A percentile compares a stretch with the other conserved stretches of the same genome.
phyloP scores from a whole-genome alignment of 371 early-diverging fungal genomes.

The Parasitella parasitica region DNA sequence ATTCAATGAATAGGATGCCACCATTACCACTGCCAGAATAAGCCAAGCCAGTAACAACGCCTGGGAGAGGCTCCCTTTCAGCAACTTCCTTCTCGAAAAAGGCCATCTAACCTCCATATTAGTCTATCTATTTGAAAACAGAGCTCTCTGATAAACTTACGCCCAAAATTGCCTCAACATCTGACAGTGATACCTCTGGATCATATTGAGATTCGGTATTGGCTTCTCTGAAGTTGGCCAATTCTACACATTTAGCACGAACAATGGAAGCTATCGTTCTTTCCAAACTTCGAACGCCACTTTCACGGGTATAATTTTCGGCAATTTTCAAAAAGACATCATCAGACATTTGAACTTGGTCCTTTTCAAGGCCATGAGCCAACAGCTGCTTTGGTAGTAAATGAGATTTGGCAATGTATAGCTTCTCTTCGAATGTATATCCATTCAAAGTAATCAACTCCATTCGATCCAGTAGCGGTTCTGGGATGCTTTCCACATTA shows the following conservation, averaged over 20 bases:
- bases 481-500: slow-evolving; percentile 73
- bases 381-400: slow-evolving; percentile 70
- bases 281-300: slow-evolving; percentile 80
- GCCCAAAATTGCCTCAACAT: slow-evolving; percentile 68
- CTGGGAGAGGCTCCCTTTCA: slow-evolving; percentile 65
- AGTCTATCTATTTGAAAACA: not conserved
- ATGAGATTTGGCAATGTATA: slow-evolving; percentile 52
- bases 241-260: slow-evolving; percentile 74
- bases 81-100: slow-evolving; percentile 64
- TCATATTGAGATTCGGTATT: slow-evolving; percentile 18
- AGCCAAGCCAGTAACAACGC: slow-evolving; percentile 84
- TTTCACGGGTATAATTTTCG: slow-evolving; percentile 80
- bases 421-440: slow-evolving; percentile 85
- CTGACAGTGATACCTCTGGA: slow-evolving; percentile 9
- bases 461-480: slow-evolving; percentile 86
- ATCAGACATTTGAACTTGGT: slow-evolving; percentile 51
- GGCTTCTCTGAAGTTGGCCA: slow-evolving; percentile 43
- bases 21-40: slow-evolving; percentile 79
- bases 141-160: slow-evolving; percentile 20
- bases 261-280: slow-evolving; percentile 73
- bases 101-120: slow-evolving; percentile 21
- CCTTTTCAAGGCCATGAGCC: slow-evolving; percentile 61
- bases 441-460: slow-evolving; percentile 81
- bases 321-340: slow-evolving; percentile 62
- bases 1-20: slow-evolving; percentile 81